Evolutionary conservation across 371 early-diverging fungal species (phyloP).

Genomic region (Mortierella sp.): DNA sequence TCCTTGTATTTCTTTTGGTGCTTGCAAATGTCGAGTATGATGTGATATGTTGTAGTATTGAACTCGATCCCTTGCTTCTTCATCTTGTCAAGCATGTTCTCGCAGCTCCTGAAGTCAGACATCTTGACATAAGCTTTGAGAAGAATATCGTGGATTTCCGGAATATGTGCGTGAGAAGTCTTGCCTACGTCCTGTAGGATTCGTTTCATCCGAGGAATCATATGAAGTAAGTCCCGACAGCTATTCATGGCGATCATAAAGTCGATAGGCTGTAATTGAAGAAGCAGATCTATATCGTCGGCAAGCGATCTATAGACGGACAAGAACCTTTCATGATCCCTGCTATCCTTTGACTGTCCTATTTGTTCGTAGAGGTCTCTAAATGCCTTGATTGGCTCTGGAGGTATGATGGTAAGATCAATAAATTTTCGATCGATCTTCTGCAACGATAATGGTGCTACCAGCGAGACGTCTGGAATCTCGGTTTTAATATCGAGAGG

Average conservation of each 20-base stretch:
- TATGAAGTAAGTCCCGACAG: constrained; percentile 20
- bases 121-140: constrained; percentile 35
- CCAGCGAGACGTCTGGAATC: background rate
- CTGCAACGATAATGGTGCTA: background rate
- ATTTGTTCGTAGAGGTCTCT: constrained; percentile 16
- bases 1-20: constrained; percentile 9
- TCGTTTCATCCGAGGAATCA: constrained; percentile 34
- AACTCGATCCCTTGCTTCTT: constrained; percentile 9
- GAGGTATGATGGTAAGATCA: constrained; percentile 23
- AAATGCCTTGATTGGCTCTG: constrained; percentile 26
- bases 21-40: constrained; percentile 37
- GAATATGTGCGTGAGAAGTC: constrained; percentile 9
- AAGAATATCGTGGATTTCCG: constrained; percentile 36
- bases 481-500: background rate
- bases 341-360: constrained; percentile 14
- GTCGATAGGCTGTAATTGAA: constrained; percentile 39
- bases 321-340: constrained; percentile 18
- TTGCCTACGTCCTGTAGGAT: constrained; percentile 36
- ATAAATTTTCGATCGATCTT: constrained; percentile 4
- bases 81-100: constrained; percentile 27
- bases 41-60: constrained; percentile 29
- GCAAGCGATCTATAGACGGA: constrained; percentile 33
- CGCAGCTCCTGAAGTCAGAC: constrained; percentile 31
- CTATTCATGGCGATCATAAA: constrained; percentile 41
- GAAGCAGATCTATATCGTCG: constrained; percentile 27